phyloP scores from a whole-genome alignment of 208 protist genomes.

The Trypanosoma rangeli region DNA sequence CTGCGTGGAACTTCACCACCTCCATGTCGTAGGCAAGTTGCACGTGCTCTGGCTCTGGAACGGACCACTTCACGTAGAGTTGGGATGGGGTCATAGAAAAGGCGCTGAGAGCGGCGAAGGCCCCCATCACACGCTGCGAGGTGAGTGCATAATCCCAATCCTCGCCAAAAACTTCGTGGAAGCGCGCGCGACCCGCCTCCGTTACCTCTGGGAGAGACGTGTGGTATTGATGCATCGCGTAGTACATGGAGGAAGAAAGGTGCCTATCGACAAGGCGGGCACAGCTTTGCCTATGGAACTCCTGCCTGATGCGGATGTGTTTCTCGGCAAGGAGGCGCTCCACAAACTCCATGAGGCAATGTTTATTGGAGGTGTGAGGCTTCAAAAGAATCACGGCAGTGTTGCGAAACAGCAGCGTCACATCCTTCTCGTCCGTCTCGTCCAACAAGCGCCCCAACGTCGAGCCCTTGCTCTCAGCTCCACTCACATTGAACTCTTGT shows the following conservation, averaged over 20 bases:
- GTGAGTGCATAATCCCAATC: slow-evolving; percentile 25
- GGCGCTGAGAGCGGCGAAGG: slow-evolving; percentile 28
- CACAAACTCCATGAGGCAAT: slow-evolving; percentile 26
- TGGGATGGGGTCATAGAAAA: slow-evolving; percentile 37
- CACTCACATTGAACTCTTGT: background rate
- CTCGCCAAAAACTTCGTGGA: slow-evolving; percentile 34
- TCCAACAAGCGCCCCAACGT: background rate
- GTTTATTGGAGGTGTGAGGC: slow-evolving; percentile 35
- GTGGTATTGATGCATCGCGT: slow-evolving; percentile 20
- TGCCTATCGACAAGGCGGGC: slow-evolving; percentile 32
- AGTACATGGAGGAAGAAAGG: slow-evolving; percentile 31
- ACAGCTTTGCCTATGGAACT: slow-evolving; percentile 18
- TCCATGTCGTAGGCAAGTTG: slow-evolving; percentile 34
- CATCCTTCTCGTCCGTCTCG: slow-evolving; percentile 14
- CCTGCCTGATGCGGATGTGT: slow-evolving; percentile 32
- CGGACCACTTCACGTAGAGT: slow-evolving; percentile 37
- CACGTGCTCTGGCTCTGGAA: slow-evolving; percentile 24
- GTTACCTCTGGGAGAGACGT: slow-evolving; percentile 26
- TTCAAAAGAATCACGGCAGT: slow-evolving; percentile 56
- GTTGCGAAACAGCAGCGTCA: slow-evolving; percentile 38
- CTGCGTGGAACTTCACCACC: slow-evolving; percentile 30
- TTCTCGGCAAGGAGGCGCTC: slow-evolving; percentile 25
- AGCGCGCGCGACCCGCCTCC: slow-evolving; percentile 13
- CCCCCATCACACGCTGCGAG: slow-evolving; percentile 41
- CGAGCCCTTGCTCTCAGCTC: background rate